phyloP scores from a whole-genome alignment of 1,139 yeast genomes.

The Kluyveromyces sp. region DNA sequence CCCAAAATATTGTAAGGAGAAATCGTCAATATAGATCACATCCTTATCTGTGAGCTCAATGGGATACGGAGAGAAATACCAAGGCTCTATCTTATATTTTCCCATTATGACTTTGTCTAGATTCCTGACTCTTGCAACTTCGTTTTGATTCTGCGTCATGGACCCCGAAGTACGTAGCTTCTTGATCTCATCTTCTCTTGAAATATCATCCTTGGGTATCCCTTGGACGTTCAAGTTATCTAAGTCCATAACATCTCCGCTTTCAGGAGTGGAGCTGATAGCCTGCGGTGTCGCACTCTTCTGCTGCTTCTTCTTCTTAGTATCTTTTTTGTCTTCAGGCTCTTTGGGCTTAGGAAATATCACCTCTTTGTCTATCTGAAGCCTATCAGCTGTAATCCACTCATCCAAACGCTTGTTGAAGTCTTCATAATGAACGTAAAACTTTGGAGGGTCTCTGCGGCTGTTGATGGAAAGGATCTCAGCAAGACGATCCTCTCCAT shows the following conservation, averaged over 20 bases:
- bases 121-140: conserved; percentile 86
- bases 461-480: conserved; percentile 75
- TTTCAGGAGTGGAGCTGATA: conserved; percentile 28
- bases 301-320: conserved; percentile 24
- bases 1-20: conserved; percentile 81
- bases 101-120: conserved; percentile 75
- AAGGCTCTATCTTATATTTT: conserved; percentile 88
- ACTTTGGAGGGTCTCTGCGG: conserved; percentile 70
- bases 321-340: conserved; percentile 34
- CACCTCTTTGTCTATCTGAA: conserved; percentile 63
- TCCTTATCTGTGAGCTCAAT: conserved; percentile 90
- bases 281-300: conserved; percentile 20
- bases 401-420: conserved; percentile 93
- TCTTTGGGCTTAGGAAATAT: conserved; percentile 57
- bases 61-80: conserved; percentile 98
- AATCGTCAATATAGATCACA: conserved; percentile 83
- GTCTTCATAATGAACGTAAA: conserved; percentile 90
- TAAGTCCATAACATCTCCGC: conserved; percentile 73
- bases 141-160: conserved; percentile 86
- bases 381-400: conserved; percentile 71
- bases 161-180: conserved; percentile 90
- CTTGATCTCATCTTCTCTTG: conserved; percentile 87
- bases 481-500: conserved; percentile 71
- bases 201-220: conserved; percentile 56
- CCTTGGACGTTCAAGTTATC: conserved; percentile 86